Base-by-base conservation (phyloP, 495 filamentous ascomycete genomes). In the Lophiostoma macrostomum region DNA sequence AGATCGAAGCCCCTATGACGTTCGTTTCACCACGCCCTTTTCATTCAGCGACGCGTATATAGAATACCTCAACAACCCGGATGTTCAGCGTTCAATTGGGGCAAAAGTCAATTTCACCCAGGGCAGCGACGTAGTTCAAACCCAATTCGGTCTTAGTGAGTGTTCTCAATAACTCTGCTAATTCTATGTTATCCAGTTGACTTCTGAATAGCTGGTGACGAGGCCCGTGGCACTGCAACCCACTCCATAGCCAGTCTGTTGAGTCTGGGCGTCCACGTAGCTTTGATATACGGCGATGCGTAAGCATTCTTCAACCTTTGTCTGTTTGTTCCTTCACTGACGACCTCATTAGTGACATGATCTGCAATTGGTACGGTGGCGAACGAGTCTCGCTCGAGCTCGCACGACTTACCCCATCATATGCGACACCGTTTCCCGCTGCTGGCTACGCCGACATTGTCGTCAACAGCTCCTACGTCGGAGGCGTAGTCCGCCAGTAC, bases 401-500 rank as follows among this genome's bases (percentile, higher is more conserved):
- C 24, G 50, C 46, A 13, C 25, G 46, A 18, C 12, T 29, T n/a
- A 14, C 43, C 1, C 32, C 60, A 32, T 71, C 73, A 30, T 84
- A 81, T 61, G 71, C 65, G 23, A 77, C 77, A 11, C 73, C 69
- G 7, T 83, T 83, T 60, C 69, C 75, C 28, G 58, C 55, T 19
- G 65, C 69, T 13, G 69, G 69, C 36, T 71, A 73, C 65, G 37
- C 81, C 77, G 62, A 74, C 71, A 70, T 82, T 77, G 58, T 76
- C 70, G 71, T 76, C 23, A 75, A 70, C 47, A 64, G 54, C 65
- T 53, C 57, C 28, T 70, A 69, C 51, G 53, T 69, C 43, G 67
- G 67, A 24, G 70, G 70, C 24, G 60, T 49, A 23, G 69, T 71
- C 7, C 62, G 69, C 14, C 69, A 73, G 39, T 71, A 61, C 54